Base-by-base conservation (phyloP, 2,329 filamentous ascomycete genomes). In the Elsinoe necatrix region DNA sequence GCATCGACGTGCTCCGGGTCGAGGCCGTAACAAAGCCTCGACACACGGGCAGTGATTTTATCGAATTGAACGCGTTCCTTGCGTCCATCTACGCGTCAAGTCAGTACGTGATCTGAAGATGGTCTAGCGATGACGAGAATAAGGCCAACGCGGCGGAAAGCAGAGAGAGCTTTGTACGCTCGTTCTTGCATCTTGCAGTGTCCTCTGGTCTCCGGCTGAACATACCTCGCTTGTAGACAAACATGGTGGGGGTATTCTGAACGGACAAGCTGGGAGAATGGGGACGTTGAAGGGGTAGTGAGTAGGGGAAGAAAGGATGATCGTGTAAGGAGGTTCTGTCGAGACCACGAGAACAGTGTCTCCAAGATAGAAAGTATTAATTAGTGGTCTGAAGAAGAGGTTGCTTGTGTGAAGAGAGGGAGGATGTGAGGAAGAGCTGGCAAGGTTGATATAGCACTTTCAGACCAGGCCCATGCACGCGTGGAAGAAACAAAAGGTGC, bases 61-160 rank as follows among this genome's bases (percentile, higher is more conserved):
- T 98, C 93, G 79, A 98, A 98, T 74, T 98, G 93, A 63, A 98
- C 93, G 74, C 93, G 93, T 82, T 98, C 93, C 80, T 97, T 95
- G 80, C 93, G 93, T 77, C 92, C 92, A 82, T 98, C 93, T 97
- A 27, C 34, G 54, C 56, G 62, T 69, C 57, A 67, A 37, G 45
- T 47, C 41, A 48, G 27, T 48, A 23, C 2, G 18, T 35, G 25
- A 16, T 37, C 11, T 23, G 2, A 27, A 18, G 37, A 50, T 16
- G 45, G 25, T 45, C 37, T 4, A 29, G 48, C 39, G 60, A 56
- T 48, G 58, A 59, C 60, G 60, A 60, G 45, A 52, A n/a, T 45
- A 57, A 58, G 59, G 59, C 55, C 37, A 50, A 39, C 12, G 14
- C 42, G 43, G 48, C n/a, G 11, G n/a, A 16, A 23, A 47, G 43